Conservation (phyloP, 2,329 filamentous ascomycete genomes). For the Epichloe elymi region DNA sequence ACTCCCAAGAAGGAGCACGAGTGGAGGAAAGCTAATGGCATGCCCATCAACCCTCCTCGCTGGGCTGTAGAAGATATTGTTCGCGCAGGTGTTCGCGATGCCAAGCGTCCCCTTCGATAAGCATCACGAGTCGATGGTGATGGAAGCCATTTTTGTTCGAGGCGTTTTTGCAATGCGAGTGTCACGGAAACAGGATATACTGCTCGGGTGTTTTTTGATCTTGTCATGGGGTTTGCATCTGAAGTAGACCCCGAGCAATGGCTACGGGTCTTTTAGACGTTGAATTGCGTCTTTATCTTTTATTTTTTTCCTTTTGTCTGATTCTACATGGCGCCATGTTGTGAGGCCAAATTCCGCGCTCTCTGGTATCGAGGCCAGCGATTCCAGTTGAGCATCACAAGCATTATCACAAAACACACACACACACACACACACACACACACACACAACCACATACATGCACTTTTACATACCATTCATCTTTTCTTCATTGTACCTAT, state of each 20-base stretch:
- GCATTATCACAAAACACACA: neutral
- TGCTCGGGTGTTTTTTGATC: constrained; percentile 9
- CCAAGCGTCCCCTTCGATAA: constrained; percentile 58
- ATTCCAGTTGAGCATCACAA: neutral
- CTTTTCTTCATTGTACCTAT: neutral
- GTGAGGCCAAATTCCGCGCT: neutral
- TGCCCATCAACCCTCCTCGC: constrained; percentile 62
- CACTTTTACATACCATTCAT: neutral
- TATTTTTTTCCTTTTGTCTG: neutral
- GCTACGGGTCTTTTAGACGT: constrained; percentile 1
- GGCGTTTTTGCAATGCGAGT: neutral
- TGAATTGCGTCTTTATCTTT: neutral
- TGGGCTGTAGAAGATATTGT: constrained; percentile 81
- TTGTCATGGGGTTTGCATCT: constrained; percentile 7
- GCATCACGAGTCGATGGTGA: neutral
- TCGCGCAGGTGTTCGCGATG: constrained; percentile 58
- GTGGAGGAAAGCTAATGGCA: constrained; percentile 45
- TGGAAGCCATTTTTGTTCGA: neutral
- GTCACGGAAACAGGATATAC: neutral
- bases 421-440: neutral
- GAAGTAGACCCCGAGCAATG: constrained; percentile 5
- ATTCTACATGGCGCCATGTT: constrained; percentile 1
- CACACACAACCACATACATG: neutral
- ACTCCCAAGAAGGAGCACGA: constrained; percentile 59
- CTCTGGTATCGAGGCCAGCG: neutral